Conservation (phyloP, 106 monocot genomes). For the Vanilla planifolia region DNA sequence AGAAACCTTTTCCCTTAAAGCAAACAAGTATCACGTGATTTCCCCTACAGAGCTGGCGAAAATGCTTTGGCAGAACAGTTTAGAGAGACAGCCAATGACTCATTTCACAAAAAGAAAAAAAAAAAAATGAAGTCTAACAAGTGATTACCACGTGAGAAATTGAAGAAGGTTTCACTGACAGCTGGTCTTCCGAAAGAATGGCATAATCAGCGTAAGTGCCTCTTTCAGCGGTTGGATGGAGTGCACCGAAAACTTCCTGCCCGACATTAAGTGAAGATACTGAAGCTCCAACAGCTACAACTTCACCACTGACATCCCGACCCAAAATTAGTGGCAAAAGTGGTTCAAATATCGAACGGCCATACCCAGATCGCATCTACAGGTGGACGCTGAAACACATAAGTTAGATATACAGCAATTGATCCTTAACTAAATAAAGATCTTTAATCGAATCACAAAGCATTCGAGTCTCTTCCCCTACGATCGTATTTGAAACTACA, state of each 20-base stretch:
- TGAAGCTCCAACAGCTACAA: conserved; percentile 71
- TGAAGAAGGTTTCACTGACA: conserved; percentile 70
- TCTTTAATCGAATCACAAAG: too few relatives aligned
- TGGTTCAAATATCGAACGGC: conserved; percentile 82
- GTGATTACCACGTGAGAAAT: conserved; percentile 66
- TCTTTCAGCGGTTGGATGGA: conserved; percentile 87
- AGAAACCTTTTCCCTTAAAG: too few relatives aligned
- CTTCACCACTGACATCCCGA: conserved; percentile 95
- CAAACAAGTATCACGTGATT: too few relatives aligned
- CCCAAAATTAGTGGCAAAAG: conserved; percentile 83
- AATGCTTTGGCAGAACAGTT: too few relatives aligned
- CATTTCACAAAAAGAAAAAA: too few relatives aligned
- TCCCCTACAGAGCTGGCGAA: too few relatives aligned
- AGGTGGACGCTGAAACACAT: not conserved
- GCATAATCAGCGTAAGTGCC: conserved; percentile 82
- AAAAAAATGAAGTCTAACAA: too few relatives aligned
- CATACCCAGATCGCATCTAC: conserved; percentile 93
- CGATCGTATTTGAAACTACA: not conserved
- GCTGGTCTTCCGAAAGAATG: conserved; percentile 75
- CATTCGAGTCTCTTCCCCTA: not conserved
- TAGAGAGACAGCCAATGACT: too few relatives aligned
- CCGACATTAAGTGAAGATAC: conserved; percentile 65
- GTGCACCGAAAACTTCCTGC: conserved; percentile 90
- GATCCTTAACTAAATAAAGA: too few relatives aligned
- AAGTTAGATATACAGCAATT: not conserved